These are phyloP conservation scores for Solanum habrochaites DNA, from an alignment of 257 asterid species.

Conservation along the genomic window DNA sequence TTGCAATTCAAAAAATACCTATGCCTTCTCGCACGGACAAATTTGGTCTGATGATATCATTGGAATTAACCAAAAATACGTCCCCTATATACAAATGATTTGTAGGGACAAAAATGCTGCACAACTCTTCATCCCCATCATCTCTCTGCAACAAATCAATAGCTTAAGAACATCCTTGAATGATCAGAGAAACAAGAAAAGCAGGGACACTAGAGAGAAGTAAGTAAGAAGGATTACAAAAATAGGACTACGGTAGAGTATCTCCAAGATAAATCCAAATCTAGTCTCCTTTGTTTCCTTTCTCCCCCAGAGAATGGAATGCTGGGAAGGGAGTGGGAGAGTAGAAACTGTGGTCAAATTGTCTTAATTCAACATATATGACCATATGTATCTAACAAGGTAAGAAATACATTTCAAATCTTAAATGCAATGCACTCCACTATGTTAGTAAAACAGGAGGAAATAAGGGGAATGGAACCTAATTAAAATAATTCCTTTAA, in stretches of 20 bases:
- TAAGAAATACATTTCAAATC: neutral
- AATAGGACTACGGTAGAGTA: neutral
- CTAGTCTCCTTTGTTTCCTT: neutral
- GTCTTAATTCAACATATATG: neutral
- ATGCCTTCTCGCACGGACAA: constrained; percentile 80
- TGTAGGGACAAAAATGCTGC: constrained; percentile 81
- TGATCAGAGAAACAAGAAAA: neutral
- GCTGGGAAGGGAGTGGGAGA: neutral
- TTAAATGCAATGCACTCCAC: neutral
- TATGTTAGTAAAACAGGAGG: neutral
- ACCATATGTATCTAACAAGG: neutral
- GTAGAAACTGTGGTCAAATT: neutral
- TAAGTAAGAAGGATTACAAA: neutral
- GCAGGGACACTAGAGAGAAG: neutral
- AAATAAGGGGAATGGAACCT: neutral
- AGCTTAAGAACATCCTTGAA: neutral
- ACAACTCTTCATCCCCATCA: constrained; percentile 67
- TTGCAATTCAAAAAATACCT: constrained; percentile 28
- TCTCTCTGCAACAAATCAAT: constrained; percentile 49
- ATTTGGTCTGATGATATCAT: constrained; percentile 77
- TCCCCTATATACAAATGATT: constrained; percentile 87
- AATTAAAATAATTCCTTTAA: neutral
- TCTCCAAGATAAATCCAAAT: neutral
- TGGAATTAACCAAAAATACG: constrained; percentile 59
- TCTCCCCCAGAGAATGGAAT: neutral